A percentile compares a stretch with the other conserved stretches of the same genome.
Conservation (phyloP, 1,284 basidiomycete species). For the Naganishia albida region DNA sequence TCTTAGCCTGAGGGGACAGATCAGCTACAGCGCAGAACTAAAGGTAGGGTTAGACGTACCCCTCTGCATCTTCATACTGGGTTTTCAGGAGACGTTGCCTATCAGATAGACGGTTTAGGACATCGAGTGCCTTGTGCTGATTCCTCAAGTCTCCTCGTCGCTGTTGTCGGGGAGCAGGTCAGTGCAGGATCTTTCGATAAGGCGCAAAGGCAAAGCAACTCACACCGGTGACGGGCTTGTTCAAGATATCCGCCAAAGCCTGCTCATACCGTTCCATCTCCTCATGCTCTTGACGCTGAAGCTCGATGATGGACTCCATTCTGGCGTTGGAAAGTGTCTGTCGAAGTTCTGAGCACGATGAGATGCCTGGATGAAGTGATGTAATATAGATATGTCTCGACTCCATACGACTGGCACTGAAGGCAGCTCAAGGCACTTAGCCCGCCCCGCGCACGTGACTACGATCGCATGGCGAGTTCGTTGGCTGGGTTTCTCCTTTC, state of each 20-base stretch:
- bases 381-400: no score
- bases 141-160: slow-evolving; percentile 61
- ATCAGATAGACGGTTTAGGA: slow-evolving; percentile 76
- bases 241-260: slow-evolving; percentile 58
- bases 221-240: slow-evolving; percentile 52
- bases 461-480: no score
- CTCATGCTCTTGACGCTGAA: slow-evolving; percentile 90
- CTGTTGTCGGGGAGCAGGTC: slow-evolving; percentile 10
- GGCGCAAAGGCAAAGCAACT: slow-evolving; percentile 36
- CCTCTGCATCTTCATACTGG: slow-evolving; percentile 72
- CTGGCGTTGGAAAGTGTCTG: no score
- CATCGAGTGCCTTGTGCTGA: slow-evolving; percentile 83
- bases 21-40: neutral
- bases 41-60: slow-evolving; percentile 41
- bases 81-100: slow-evolving; percentile 67
- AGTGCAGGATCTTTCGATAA: neutral
- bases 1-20: slow-evolving; percentile 58
- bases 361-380: no score
- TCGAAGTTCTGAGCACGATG: no score
- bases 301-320: slow-evolving; percentile 91
- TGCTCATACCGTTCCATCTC: slow-evolving; percentile 85
- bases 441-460: no score
- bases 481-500: no score
- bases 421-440: no score
- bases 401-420: no score